Conservation (phyloP, 352 stramenopile species). For the Phytophthora multivora region DNA sequence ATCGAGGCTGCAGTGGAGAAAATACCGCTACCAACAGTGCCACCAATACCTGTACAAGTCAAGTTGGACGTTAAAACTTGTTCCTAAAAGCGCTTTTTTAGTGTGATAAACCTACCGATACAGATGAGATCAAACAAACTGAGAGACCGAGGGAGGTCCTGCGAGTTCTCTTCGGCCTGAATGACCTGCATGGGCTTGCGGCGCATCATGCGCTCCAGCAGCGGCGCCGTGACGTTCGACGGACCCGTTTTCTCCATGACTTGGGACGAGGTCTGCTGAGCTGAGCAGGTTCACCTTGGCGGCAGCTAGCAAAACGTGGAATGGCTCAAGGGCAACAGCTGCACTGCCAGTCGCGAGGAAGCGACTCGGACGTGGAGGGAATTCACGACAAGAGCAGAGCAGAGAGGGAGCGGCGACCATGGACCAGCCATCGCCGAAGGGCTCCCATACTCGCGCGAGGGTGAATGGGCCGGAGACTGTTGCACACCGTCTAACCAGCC, state of each 20-base stretch:
- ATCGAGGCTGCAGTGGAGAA: conserved; percentile 62
- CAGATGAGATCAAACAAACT: conserved; percentile 79
- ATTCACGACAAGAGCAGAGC: neutral
- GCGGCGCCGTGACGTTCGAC: conserved; percentile 7
- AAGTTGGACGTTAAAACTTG: neutral
- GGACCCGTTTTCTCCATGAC: conserved; percentile 25
- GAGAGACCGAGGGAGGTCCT: conserved; percentile 52
- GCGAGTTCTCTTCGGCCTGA: conserved; percentile 46
- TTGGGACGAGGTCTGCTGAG: conserved; percentile 8
- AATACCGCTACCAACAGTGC: conserved; percentile 60
- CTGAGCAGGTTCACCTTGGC: conserved; percentile 8
- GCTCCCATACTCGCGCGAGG: conserved; percentile 15
- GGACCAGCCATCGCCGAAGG: conserved; percentile 22
- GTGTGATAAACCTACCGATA: conserved; percentile 55
- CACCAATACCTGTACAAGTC: conserved; percentile 73
- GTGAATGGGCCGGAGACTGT: conserved; percentile 12
- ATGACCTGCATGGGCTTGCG: conserved; percentile 61
- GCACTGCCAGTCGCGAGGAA: conserved; percentile 2
- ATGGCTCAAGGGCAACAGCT: conserved; percentile 9
- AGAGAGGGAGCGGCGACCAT: conserved; percentile 24
- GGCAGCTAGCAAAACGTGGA: conserved; percentile 29
- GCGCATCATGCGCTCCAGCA: conserved; percentile 41
- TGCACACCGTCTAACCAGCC: conserved; percentile 13
- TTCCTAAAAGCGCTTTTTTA: neutral
- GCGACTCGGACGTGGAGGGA: conserved; percentile 19